phyloP scores from a whole-genome alignment of 257 asterid species.

The Rauvolfia tetraphylla region DNA sequence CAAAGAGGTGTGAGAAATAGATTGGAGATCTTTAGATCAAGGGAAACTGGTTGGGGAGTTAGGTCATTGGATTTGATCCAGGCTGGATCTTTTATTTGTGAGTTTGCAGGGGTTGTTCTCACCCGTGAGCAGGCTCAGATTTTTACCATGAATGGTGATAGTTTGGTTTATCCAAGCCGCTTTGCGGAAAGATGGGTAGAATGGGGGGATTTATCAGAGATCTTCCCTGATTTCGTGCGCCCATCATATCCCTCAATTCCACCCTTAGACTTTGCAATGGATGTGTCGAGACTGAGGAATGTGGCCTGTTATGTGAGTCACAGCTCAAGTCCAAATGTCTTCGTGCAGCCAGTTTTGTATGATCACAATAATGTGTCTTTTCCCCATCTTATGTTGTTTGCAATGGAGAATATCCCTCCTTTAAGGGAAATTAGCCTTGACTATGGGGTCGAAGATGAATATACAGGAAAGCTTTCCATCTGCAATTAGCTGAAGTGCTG shows the following conservation, averaged over 20 bases:
- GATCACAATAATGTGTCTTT: conserved; percentile 74
- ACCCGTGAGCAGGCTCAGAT: conserved; percentile 71
- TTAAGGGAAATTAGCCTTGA: conserved; percentile 76
- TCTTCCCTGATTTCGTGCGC: conserved; percentile 50
- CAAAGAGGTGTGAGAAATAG: conserved; percentile 72
- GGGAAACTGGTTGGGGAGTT: conserved; percentile 93
- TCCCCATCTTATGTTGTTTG: conserved; percentile 88
- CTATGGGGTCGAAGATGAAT: conserved; percentile 82
- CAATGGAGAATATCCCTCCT: conserved; percentile 90
- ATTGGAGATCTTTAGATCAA: conserved; percentile 82
- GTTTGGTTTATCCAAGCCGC: conserved; percentile 66
- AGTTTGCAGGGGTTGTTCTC: conserved; percentile 80
- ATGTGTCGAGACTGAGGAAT: conserved; percentile 82
- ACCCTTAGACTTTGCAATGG: conserved; percentile 83
- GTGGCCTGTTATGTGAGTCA: conserved; percentile 89
- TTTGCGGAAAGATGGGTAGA: conserved; percentile 75
- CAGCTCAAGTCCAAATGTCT: conserved; percentile 61
- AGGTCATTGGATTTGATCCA: conserved; percentile 79
- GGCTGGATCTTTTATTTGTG: conserved; percentile 92
- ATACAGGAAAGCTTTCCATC: conserved; percentile 68
- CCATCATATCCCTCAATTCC: conserved; percentile 63
- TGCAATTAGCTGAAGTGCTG: conserved; percentile 40
- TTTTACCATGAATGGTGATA: conserved; percentile 85
- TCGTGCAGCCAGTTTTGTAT: conserved; percentile 76
- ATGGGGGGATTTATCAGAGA: conserved; percentile 73